Percentiles rank a stretch among this genome's conserved stretches.
Evolutionary conservation across 2,329 filamentous ascomycete genomes (phyloP).

Genomic region (Diaporthe ilicicola): DNA sequence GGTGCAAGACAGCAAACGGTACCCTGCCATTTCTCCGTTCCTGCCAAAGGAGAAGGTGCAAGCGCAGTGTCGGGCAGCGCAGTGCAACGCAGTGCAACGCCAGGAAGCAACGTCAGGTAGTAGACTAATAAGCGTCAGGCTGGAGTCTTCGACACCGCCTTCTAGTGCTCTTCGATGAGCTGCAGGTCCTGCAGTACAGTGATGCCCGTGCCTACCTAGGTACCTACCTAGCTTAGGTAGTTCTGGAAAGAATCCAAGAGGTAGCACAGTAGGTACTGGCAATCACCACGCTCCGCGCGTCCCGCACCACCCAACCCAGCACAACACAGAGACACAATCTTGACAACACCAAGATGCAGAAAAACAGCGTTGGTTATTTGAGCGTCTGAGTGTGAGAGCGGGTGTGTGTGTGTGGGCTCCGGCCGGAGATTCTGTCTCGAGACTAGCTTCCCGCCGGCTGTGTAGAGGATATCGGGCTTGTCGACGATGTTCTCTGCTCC

Average conservation of each 20-base stretch:
- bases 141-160: background rate
- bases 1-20: no score
- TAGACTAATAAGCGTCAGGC: background rate
- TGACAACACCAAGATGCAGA: conserved; percentile 6
- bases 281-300: background rate
- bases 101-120: no score
- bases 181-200: background rate
- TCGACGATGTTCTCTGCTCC: background rate
- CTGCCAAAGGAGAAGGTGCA: conserved; percentile 7
- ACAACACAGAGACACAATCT: background rate
- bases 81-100: no score
- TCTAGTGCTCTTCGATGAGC: background rate
- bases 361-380: background rate
- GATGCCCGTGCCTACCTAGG: background rate
- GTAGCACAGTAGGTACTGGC: background rate
- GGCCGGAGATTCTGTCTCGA: conserved; percentile 10
- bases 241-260: background rate
- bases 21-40: conserved; percentile 13
- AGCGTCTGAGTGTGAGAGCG: background rate
- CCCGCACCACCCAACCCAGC: background rate
- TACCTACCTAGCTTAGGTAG: no score
- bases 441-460: background rate
- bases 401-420: background rate
- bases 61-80: background rate
- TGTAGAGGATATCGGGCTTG: background rate